Evolutionary conservation across 441 rosid species (phyloP).

Genomic region (Syzygium syzygioides): DNA sequence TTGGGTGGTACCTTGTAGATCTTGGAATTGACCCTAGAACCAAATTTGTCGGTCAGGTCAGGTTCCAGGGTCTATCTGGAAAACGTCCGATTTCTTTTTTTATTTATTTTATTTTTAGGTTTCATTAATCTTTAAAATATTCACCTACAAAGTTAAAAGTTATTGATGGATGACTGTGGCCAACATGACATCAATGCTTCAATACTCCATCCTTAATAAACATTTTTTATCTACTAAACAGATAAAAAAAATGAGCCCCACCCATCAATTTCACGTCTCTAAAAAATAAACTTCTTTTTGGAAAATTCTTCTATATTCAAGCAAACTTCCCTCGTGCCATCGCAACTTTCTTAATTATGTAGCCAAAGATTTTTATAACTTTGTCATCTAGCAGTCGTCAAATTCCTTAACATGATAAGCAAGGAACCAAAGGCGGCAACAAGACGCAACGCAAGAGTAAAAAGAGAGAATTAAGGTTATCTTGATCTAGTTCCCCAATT

Average conservation of each 20-base stretch:
- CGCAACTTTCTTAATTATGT: not conserved
- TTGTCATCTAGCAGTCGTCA: not conserved
- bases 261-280: not conserved
- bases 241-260: rapidly evolving
- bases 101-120: not conserved
- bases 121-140: not conserved
- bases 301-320: not conserved
- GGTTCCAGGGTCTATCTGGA: rapidly evolving
- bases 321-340: not conserved
- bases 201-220: not conserved
- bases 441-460: not conserved
- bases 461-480: not conserved
- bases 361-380: not conserved
- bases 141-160: not conserved
- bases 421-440: not conserved
- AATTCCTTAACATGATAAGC: not conserved
- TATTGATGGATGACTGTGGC: not conserved
- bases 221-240: not conserved
- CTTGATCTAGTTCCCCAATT: not conserved
- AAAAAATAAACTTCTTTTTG: no score
- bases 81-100: not conserved
- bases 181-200: not conserved
- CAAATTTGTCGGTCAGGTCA: rapidly evolving
- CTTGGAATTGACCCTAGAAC: no score
- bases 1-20: no score